Conservation (phyloP, 345 rosid genomes). For the Rhizophora apiculata region DNA sequence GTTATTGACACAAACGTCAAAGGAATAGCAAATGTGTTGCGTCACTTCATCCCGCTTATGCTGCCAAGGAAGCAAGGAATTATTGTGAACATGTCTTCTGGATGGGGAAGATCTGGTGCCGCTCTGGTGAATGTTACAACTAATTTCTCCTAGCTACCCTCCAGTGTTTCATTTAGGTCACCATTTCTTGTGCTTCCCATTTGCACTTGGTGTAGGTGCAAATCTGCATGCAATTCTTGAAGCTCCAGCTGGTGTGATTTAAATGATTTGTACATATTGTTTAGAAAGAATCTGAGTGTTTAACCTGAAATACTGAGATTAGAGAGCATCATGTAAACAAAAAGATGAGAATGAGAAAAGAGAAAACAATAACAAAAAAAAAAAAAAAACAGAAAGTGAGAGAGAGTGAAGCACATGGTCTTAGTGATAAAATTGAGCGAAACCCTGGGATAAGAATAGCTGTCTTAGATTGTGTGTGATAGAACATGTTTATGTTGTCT, state of each 20-base stretch:
- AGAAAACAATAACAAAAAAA: neutral
- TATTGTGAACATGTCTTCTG: conserved; percentile 87
- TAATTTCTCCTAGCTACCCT: neutral
- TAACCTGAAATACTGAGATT: neutral
- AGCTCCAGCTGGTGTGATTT: neutral
- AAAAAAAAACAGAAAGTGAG: too few relatives aligned
- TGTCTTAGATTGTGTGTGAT: neutral
- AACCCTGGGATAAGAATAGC: neutral
- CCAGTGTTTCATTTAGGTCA: neutral
- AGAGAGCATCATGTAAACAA: neutral
- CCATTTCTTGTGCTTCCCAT: neutral
- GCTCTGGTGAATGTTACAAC: conserved; percentile 60
- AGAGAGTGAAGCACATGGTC: too few relatives aligned
- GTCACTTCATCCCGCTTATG: conserved; percentile 90
- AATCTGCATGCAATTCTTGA: neutral
- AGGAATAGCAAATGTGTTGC: conserved; percentile 77
- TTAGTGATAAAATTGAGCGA: too few relatives aligned
- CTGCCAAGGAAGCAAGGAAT: conserved; percentile 73
- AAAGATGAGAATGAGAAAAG: neutral
- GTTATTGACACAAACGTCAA: conserved; percentile 90
- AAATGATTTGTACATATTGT: neutral
- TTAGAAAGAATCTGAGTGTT: neutral
- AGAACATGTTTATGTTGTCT: neutral
- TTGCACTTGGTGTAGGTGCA: neutral
- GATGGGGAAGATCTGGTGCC: conserved; percentile 98